Conservation (phyloP, 2,329 filamentous ascomycete species). For the Samsoniella hepiali region DNA sequence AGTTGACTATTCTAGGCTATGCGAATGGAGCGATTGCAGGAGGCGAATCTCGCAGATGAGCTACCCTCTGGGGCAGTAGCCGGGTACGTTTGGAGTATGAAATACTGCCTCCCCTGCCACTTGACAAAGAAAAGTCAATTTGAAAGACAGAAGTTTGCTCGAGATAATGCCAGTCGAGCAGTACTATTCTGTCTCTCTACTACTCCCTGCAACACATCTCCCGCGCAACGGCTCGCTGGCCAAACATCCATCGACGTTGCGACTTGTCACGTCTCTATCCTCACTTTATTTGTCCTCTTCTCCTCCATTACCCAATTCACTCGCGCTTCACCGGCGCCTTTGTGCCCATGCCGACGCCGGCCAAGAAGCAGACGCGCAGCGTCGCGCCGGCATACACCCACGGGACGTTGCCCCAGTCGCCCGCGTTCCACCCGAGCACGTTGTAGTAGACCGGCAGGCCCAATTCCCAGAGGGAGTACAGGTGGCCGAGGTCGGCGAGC, state of each 20-base stretch:
- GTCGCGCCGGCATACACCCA: slow-evolving; percentile 66
- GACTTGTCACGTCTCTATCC: no score
- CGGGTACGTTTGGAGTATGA: no score
- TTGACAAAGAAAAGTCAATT: not conserved
- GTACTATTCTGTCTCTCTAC: no score
- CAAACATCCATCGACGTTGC: no score
- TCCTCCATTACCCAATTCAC: not conserved
- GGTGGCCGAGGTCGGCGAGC: slow-evolving; percentile 72
- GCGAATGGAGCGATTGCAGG: no score
- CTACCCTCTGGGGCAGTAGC: no score
- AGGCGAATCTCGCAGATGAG: no score
- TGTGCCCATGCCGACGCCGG: slow-evolving; percentile 50
- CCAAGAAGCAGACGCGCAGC: slow-evolving; percentile 57
- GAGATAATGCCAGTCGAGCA: no score
- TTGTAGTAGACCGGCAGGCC: slow-evolving; percentile 64
- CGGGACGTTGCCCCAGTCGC: slow-evolving; percentile 65
- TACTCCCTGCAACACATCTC: no score
- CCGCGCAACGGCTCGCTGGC: no score
- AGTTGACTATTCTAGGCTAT: no score
- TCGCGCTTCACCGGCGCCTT: slow-evolving; percentile 22
- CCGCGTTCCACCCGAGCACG: slow-evolving; percentile 60
- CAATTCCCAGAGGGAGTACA: slow-evolving; percentile 61
- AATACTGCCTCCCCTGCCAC: not conserved
- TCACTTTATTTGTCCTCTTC: no score
- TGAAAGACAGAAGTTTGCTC: not conserved